Conservation (phyloP, 257 asterid species). For the Forsythia viridissima region DNA sequence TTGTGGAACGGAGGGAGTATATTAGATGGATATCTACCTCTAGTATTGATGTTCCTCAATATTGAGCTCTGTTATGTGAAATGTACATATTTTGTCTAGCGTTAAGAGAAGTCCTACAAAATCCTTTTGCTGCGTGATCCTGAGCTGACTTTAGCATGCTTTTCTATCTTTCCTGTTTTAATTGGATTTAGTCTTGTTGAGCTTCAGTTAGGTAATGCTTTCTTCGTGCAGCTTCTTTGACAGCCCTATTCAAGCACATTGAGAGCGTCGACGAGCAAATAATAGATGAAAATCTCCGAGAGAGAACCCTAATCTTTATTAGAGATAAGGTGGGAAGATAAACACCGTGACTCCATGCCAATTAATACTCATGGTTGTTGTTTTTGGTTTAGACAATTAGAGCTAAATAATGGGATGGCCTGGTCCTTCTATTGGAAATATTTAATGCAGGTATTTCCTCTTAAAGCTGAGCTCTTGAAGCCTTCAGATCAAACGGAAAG, state of each 20-base stretch:
- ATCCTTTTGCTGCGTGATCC: slow-evolving; percentile 4
- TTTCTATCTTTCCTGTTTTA: not conserved
- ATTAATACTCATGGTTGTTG: not conserved
- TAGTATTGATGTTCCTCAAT: not conserved
- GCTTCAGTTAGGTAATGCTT: slow-evolving; percentile 19
- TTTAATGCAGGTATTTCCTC: slow-evolving; percentile 74
- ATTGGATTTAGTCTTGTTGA: slow-evolving; percentile 16
- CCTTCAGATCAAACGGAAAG: slow-evolving; percentile 92
- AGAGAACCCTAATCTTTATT: slow-evolving; percentile 77
- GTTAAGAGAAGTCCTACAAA: not conserved
- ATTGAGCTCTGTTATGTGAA: not conserved
- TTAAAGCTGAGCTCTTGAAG: slow-evolving; percentile 81
- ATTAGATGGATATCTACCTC: slow-evolving; percentile 4
- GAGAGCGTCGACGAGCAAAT: slow-evolving; percentile 89
- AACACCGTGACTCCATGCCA: slow-evolving; percentile 16
- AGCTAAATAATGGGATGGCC: not conserved
- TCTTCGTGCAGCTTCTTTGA: slow-evolving; percentile 71
- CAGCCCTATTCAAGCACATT: slow-evolving; percentile 89
- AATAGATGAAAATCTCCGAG: slow-evolving; percentile 91
- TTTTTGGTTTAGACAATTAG: slow-evolving; percentile 9
- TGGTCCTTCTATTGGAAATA: slow-evolving; percentile 9
- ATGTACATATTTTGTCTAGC: not conserved
- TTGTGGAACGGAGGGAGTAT: too few species aligned
- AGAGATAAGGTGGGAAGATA: slow-evolving; percentile 70
- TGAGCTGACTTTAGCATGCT: not conserved